Evolutionary conservation across 2,329 filamentous ascomycete genomes (phyloP), one percentile per base, ranked within the genome.

Genomic region (Exophiala phaeomuriformis): DNA sequence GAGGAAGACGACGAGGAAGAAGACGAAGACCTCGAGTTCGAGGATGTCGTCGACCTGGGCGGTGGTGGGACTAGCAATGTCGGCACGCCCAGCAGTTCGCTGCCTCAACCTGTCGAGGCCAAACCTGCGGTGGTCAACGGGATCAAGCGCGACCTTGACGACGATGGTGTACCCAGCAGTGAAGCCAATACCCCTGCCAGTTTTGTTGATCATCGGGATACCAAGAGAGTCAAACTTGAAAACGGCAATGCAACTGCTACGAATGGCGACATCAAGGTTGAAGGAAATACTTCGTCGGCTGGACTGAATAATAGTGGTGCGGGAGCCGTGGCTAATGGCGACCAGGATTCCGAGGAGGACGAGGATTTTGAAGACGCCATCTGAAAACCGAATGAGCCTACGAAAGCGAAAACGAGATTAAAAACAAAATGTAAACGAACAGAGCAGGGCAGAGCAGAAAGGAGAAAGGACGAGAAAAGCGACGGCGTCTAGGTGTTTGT

Each of bases 321-420:
- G 9, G 61, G 61, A 47, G 59, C 55, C 6, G 60, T 61, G 12
- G 62, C 63, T 33, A 58, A 62, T 29, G 62, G 31, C 3, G 51
- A 59, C 8, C 58, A 35, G 7, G 61, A 63, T 47, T 61, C 57
- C 5, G 61, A 63, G n/a, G 62, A 64, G 35, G 61, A 62, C 33
- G 62, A 64, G 42, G 62, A 63, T 36, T 64, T 64, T 53, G 62
- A 64, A 49, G 58, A 60, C 44, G 58, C 56, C 27, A 53, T 61
- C 30, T 61, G 37, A 52, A 32, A 41, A 35, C 33, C 19, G 19
- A 19, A 19, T 19, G 19, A 19, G 19, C 19, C 19, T 19, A 19
- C 19, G 19, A 19, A 19, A 19, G 19, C 19, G 19, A 19, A 19
- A 19, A 19, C 19, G 19, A 19, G 19, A 19, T 19, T 19, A 19